Percentiles rank a stretch among this genome's conserved stretches.
phyloP scores from a whole-genome alignment of 148 eudicot species.

The Gaultheria prostrata region DNA sequence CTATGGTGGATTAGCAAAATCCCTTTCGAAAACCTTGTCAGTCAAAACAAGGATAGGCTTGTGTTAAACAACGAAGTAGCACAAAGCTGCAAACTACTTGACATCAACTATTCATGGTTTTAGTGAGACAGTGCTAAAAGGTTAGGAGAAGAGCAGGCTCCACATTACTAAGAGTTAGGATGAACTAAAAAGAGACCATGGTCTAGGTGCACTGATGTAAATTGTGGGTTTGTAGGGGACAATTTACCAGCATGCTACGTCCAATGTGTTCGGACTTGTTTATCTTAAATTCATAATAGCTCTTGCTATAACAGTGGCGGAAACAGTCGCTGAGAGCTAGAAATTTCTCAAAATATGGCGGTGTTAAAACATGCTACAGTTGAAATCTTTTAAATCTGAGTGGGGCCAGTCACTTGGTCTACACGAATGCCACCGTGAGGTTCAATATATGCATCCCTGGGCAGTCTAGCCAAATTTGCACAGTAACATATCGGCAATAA shows the following conservation, averaged over 20 bases:
- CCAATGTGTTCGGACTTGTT: neutral
- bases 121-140: neutral
- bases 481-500: neutral
- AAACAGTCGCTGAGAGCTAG: neutral
- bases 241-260: neutral
- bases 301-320: neutral
- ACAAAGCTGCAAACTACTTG: neutral
- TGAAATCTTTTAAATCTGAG: neutral
- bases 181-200: neutral
- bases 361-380: neutral
- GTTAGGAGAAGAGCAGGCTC: neutral
- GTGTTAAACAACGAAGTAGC: neutral
- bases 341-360: neutral
- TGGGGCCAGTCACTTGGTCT: neutral
- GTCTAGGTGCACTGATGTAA: neutral
- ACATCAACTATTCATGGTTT: slow-evolving; percentile 5
- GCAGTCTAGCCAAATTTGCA: neutral
- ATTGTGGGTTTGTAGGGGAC: neutral
- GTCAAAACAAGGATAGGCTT: neutral
- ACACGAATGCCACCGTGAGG: neutral
- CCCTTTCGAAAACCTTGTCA: neutral
- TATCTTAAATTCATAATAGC: neutral
- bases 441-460: neutral
- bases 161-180: neutral
- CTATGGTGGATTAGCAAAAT: neutral